phyloP scores from a whole-genome alignment of 192 early-diverging fungal species.

The Coemansia sp. region DNA sequence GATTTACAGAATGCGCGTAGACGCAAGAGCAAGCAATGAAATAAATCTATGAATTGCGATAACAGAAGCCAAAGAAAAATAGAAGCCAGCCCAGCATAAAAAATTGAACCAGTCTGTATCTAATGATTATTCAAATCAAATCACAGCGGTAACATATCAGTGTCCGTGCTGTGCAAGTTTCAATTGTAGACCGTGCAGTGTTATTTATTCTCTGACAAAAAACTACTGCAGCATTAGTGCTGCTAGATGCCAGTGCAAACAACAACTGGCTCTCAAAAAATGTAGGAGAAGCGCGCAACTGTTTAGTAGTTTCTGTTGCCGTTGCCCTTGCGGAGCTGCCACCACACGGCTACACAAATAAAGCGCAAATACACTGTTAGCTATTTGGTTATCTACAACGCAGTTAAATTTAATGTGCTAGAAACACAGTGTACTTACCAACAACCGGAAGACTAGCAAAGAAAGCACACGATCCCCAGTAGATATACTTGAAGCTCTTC shows the following conservation, averaged over 20 bases:
- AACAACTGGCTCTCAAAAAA: neutral
- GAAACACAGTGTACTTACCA: constrained; percentile 19
- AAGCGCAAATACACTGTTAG: neutral
- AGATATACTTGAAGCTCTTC: constrained; percentile 51
- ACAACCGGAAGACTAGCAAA: constrained; percentile 38
- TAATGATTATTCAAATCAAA: neutral
- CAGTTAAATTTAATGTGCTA: too few relatives aligned
- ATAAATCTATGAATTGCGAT: constrained; percentile 1
- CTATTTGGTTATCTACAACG: neutral
- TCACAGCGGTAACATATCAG: neutral
- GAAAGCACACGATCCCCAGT: constrained; percentile 49
- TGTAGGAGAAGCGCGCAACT: neutral
- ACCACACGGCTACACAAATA: constrained; percentile 42
- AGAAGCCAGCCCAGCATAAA: neutral
- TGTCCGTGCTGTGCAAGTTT: too few relatives aligned
- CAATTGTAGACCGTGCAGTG: too few relatives aligned
- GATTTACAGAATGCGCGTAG: neutral
- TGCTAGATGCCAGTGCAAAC: neutral
- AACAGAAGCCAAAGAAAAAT: neutral
- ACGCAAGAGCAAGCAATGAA: neutral
- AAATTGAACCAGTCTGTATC: neutral
- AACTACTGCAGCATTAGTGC: neutral
- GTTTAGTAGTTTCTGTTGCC: constrained; percentile 47
- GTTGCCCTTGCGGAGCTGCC: constrained; percentile 56
- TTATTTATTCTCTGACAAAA: neutral